A percentile compares a stretch with the other conserved stretches of the same genome.
Conservation (phyloP, 345 rosid species). For the Rhizophora mangle region DNA sequence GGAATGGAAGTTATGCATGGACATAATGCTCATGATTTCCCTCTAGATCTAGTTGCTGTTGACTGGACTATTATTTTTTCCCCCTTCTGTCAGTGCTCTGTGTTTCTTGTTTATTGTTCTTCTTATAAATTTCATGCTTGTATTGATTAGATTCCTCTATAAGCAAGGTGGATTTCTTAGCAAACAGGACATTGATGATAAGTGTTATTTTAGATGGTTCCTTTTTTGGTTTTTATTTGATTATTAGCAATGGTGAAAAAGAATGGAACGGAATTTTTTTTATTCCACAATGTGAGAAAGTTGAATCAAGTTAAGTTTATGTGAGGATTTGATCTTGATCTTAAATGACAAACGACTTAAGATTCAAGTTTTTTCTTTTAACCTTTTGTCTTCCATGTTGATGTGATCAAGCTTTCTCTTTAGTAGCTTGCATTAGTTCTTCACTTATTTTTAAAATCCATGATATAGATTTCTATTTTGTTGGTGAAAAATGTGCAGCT, state of each 20-base stretch:
- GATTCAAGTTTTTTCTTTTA: not conserved
- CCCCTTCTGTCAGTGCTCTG: not conserved
- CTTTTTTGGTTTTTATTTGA: not conserved
- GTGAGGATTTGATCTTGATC: not conserved
- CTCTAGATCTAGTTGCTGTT: no score
- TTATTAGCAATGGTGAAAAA: not conserved
- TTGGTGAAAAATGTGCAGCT: conserved; percentile 46
- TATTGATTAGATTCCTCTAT: not conserved
- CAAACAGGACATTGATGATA: not conserved
- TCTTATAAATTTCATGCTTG: not conserved
- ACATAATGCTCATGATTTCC: no score
- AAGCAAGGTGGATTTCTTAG: not conserved
- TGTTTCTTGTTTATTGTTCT: not conserved
- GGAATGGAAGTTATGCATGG: no score
- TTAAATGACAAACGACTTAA: not conserved
- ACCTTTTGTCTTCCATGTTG: not conserved
- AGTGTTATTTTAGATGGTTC: not conserved
- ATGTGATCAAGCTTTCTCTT: not conserved
- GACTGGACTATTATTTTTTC: not conserved
- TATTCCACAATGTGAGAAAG: not conserved
- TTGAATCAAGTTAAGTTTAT: not conserved
- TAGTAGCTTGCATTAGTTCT: not conserved
- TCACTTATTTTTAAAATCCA: conserved; percentile 7
- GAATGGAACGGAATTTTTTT: not conserved
- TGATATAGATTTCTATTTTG: not conserved